Evolutionary conservation across 2,329 filamentous ascomycete species (phyloP), one percentile per base, ranked within the genome.

Genomic region (Hawksworthiomyces lignivorus): DNA sequence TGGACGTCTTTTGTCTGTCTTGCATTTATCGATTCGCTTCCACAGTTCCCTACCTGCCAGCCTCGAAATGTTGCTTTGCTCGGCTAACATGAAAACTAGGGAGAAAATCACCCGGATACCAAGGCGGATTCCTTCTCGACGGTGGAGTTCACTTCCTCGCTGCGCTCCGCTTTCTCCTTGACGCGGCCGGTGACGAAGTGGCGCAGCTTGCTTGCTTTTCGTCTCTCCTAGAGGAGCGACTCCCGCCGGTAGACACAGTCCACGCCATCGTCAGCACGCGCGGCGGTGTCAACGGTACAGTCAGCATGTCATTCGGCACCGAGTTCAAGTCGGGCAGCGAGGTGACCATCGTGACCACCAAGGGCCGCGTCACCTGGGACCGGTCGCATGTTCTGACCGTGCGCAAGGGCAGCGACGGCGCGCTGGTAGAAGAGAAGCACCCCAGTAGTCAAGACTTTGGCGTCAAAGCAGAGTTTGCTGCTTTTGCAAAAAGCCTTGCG

Each of bases 101-200:
- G 84, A 75, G 84, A 36, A 82, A 81, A 56, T 70, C 63, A 39
- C 83, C 84, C 2, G 66, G 72, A 41, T 75, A 86, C 56, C 82
- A 87, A 61, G 84, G 84, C 39, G 84, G 85, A 0, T 88, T 87
- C 55, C 58, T 88, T 36, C 72, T 89, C 2, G 84, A 89, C 53
- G 82, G 76, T 7, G 84, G 84, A 30, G 82, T 89, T 17, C 84
- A 89, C 58, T n/a, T n/a, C n/a, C n/a, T 46, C 3, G 46, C 43
- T 1, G 30, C 24, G 17, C 34, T 48, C 20, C 40, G 46, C 2
- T 26, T 11, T 8, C 22, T 48, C 1, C 27, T 44, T 17, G 39
- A n/a, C 2, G 42, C 36, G n/a, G 33, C 46, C 1, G 31, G 18
- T 3, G 37, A 46, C 15, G 32, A 46, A 9, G 22, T 48, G 4